Conservation (phyloP, 2,329 filamentous ascomycete genomes). For the Balansia obtecta region DNA sequence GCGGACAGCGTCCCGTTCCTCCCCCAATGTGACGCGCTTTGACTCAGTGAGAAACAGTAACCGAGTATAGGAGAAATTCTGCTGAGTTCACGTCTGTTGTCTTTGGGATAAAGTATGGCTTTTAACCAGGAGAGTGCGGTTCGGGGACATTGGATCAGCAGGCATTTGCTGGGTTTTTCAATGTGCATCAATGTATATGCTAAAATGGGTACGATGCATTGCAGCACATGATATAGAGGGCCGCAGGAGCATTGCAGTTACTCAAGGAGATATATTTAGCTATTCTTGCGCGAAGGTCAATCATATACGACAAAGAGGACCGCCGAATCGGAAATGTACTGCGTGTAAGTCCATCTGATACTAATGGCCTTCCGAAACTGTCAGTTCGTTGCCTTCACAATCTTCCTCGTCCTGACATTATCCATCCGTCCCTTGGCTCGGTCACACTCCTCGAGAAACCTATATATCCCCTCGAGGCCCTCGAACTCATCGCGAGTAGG, state of each 20-base stretch:
- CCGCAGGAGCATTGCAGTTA: not conserved
- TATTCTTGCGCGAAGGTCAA: not conserved
- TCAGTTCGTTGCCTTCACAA: not conserved
- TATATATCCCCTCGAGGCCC: conserved; percentile 44
- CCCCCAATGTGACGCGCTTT: no score
- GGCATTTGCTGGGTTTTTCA: not conserved
- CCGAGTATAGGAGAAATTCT: no score
- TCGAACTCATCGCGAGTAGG: conserved; percentile 37
- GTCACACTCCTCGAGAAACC: conserved; percentile 47
- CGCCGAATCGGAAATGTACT: conserved; percentile 2
- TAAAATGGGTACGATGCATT: no score
- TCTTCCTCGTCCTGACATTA: conserved; percentile 5
- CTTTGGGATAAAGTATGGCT: not conserved
- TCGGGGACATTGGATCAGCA: not conserved
- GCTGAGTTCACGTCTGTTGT: no score
- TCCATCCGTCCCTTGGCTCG: conserved; percentile 23
- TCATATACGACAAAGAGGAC: not conserved
- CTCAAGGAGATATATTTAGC: not conserved
- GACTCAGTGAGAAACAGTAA: no score
- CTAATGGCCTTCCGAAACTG: not conserved
- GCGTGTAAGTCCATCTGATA: conserved; percentile 11
- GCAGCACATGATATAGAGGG: no score
- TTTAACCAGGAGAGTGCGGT: not conserved
- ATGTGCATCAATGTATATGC: no score
- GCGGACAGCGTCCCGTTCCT: not conserved